phyloP scores from a whole-genome alignment of 805 yeast species.

The Starmerella asiatica region DNA sequence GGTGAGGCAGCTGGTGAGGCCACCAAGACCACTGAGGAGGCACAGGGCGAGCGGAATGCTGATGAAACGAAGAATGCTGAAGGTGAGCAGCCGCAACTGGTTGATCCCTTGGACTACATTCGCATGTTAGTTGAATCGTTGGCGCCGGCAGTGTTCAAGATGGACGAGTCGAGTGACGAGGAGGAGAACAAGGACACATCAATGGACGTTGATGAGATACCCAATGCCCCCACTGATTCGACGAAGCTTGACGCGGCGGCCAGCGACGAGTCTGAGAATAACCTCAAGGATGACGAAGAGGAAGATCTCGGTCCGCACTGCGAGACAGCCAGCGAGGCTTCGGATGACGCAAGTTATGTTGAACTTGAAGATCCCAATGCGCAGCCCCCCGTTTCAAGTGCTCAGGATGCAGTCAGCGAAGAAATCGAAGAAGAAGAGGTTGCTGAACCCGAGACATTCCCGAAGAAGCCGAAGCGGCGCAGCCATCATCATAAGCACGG shows the following conservation, averaged over 20 bases:
- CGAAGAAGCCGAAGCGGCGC: neutral
- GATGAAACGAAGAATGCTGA: neutral
- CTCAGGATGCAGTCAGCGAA: neutral
- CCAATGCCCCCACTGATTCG: neutral
- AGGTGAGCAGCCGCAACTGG: neutral
- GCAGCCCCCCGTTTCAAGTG: neutral
- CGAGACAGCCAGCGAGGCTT: slow-evolving; percentile 14
- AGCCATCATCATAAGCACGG: no score
- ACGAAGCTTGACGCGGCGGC: neutral
- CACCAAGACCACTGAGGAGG: neutral
- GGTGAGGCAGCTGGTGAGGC: slow-evolving; percentile 6
- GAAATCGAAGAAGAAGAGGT: neutral
- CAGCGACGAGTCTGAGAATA: neutral
- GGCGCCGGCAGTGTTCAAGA: slow-evolving; percentile 9
- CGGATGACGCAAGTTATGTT: neutral
- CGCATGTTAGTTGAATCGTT: slow-evolving; percentile 10
- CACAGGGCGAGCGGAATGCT: neutral
- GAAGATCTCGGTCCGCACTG: slow-evolving; percentile 9
- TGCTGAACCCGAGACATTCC: no score
- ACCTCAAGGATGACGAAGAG: neutral
- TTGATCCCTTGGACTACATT: slow-evolving; percentile 5
- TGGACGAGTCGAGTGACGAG: slow-evolving; percentile 14
- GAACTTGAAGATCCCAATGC: neutral
- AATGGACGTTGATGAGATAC: neutral
- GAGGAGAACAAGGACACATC: slow-evolving; percentile 1